Evolutionary conservation across 768 basidiomycete genomes (phyloP).

Genomic region (Amanita rimosa): DNA sequence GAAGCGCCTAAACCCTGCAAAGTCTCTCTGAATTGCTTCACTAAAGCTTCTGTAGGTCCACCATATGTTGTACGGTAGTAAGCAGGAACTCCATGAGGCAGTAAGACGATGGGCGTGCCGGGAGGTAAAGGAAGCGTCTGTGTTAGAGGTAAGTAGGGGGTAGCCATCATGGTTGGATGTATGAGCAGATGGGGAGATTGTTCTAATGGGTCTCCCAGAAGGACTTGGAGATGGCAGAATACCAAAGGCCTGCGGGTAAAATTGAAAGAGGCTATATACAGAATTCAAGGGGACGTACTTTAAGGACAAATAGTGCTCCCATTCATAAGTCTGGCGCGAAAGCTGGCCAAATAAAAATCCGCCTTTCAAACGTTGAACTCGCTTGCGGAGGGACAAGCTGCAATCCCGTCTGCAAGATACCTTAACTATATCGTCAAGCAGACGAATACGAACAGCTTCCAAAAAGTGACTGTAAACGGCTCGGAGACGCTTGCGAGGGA

Average conservation of each 20-base stretch:
- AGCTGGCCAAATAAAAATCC: conserved; percentile 53
- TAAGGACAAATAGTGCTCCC: conserved; percentile 42
- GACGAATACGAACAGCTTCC: conserved; percentile 44
- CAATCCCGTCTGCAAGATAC: conserved; percentile 20
- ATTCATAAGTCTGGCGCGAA: conserved; percentile 55
- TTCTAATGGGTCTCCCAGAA: conserved; percentile 22
- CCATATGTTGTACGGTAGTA: conserved; percentile 62
- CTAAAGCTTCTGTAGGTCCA: conserved; percentile 52
- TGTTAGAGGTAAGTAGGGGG: conserved; percentile 44
- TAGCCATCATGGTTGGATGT: conserved; percentile 49
- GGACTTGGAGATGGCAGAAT: conserved; percentile 48
- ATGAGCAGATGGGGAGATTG: conserved; percentile 36
- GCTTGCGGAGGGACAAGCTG: conserved; percentile 15
- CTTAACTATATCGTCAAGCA: conserved; percentile 43
- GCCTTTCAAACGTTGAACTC: conserved; percentile 38
- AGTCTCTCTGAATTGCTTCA: conserved; percentile 51
- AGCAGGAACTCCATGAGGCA: conserved; percentile 64
- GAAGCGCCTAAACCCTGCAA: conserved; percentile 53
- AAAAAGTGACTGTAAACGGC: conserved; percentile 40
- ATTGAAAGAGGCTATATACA: background rate
- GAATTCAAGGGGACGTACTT: conserved; percentile 23
- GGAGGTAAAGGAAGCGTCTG: conserved; percentile 31
- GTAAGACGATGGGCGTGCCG: conserved; percentile 58
- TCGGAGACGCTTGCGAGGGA: conserved; percentile 34
- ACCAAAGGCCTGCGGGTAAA: conserved; percentile 36